Evolutionary conservation across 768 basidiomycete genomes (phyloP).

Genomic region (Mycena capillaripes): DNA sequence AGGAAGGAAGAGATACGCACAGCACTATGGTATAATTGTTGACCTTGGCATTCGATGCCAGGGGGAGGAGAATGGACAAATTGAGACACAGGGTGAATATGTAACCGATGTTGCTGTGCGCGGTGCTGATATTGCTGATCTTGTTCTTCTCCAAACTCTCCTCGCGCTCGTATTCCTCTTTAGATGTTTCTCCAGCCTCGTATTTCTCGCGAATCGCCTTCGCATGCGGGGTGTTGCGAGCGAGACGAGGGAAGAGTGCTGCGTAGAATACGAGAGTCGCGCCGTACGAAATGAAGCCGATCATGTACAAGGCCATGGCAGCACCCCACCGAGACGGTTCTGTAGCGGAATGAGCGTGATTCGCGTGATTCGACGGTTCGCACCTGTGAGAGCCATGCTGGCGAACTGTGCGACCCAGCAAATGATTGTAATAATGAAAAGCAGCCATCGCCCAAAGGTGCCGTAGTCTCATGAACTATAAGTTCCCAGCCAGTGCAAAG

Average conservation of each 20-base stretch:
- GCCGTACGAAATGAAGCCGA: constrained; percentile 84
- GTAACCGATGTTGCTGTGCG: constrained; percentile 84
- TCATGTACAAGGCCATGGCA: constrained; percentile 85
- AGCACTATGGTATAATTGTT: constrained; percentile 83
- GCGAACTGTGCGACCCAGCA: constrained; percentile 89
- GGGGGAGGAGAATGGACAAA: constrained; percentile 77
- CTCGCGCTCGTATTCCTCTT: constrained; percentile 78
- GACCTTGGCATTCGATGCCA: constrained; percentile 68
- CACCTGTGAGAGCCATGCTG: constrained; percentile 80
- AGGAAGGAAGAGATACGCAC: constrained; percentile 54
- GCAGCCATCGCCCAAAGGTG: constrained; percentile 82
- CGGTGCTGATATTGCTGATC: constrained; percentile 89
- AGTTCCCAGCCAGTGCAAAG: neutral
- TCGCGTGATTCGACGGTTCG: constrained; percentile 36
- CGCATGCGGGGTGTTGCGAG: constrained; percentile 80
- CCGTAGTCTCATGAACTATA: constrained; percentile 63
- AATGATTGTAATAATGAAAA: constrained; percentile 77
- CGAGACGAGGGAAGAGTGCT: constrained; percentile 84
- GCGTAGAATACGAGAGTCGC: constrained; percentile 88
- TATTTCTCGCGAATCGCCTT: constrained; percentile 67
- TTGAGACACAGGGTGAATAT: constrained; percentile 76
- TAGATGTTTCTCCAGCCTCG: constrained; percentile 69
- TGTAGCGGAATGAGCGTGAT: constrained; percentile 41
- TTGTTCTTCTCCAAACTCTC: constrained; percentile 88
- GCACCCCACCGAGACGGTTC: constrained; percentile 79